Base-by-base conservation (phyloP, 331 rosid species). In the Cydonia oblonga region DNA sequence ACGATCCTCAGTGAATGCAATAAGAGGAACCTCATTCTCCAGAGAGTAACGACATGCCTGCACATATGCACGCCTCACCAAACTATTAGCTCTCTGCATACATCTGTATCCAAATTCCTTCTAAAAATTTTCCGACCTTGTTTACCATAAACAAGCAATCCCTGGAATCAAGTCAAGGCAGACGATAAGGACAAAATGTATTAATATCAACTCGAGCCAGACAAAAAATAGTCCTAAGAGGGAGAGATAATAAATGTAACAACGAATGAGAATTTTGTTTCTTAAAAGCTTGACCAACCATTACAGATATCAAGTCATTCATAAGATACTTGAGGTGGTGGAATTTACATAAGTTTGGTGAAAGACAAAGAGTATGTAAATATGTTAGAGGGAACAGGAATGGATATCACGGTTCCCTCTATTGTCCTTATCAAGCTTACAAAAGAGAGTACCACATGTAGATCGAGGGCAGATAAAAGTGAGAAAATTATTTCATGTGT, bases 121-220 rank as follows among this genome's bases (percentile, higher is more conserved):
- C 90, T 84, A 81, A 78, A 91, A 81, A 91, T 89, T 87, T 93
- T 96, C 82, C 40, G 87, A 70, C 98, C 96, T 81, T 89, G 89
- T 84, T 78, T 83, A 29, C 98, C 98, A 83, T 89, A 93, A 76
- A 93, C 96, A 71, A 93, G 96, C 79, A 93, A 82, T 64, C 98
- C 98, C 98, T 93, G 88, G 66, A 84, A 85, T 73, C 81, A 87
- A 74, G 79, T 25, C 33, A 69, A 58, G 57, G 68, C 24, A 65
- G 66, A 66, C 38, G 12, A 49, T 69, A 58, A 62, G 83, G 66
- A 9, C 66, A 70, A 53, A 2, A 35, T 10, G 53, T 57, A 23
- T 2, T 33, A 11, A 4, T 38, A 42, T 71, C 26, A 33, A 32
- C 42, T 20, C 12, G 1, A 33, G 74, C 23, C 5, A 2, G 51